Conservation (phyloP, 2,329 filamentous ascomycete genomes). For the Ophiostoma tasmaniense region DNA sequence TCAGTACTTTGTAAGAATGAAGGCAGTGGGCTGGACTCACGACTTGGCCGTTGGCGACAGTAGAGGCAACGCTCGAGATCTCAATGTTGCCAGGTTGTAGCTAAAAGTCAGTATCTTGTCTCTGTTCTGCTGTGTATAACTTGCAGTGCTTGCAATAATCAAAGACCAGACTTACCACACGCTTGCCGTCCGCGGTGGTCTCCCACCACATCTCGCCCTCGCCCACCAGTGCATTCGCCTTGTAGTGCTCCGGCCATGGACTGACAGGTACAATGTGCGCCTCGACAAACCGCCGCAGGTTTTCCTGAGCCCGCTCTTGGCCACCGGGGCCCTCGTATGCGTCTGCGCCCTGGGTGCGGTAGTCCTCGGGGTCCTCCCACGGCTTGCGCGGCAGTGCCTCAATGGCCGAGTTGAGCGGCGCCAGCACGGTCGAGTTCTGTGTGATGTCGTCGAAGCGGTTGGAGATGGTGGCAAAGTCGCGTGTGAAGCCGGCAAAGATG, state of each 20-base stretch:
- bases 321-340: constrained; percentile 72
- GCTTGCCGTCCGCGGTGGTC: constrained; percentile 52
- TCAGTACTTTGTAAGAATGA: neutral
- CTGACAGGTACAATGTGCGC: constrained; percentile 68
- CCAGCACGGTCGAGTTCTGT: constrained; percentile 74
- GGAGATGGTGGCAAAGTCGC: constrained; percentile 63
- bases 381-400: constrained; percentile 73
- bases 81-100: constrained; percentile 74
- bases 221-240: constrained; percentile 56
- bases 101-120: constrained; percentile 30
- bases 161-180: constrained; percentile 44
- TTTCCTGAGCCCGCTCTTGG: constrained; percentile 64
- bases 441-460: constrained; percentile 57
- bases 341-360: constrained; percentile 53
- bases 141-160: neutral
- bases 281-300: constrained; percentile 74
- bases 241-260: constrained; percentile 64
- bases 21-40: constrained; percentile 29
- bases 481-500: constrained; percentile 73
- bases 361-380: constrained; percentile 72
- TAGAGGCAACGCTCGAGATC: constrained; percentile 63
- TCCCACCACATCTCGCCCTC: constrained; percentile 76
- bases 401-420: constrained; percentile 76
- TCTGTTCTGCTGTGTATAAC: neutral
- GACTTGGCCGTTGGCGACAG: constrained; percentile 81